These are phyloP conservation scores for Trichoderma atrobrunneum DNA, from an alignment of 2,329 filamentous ascomycete species.

Conservation along the genomic window DNA sequence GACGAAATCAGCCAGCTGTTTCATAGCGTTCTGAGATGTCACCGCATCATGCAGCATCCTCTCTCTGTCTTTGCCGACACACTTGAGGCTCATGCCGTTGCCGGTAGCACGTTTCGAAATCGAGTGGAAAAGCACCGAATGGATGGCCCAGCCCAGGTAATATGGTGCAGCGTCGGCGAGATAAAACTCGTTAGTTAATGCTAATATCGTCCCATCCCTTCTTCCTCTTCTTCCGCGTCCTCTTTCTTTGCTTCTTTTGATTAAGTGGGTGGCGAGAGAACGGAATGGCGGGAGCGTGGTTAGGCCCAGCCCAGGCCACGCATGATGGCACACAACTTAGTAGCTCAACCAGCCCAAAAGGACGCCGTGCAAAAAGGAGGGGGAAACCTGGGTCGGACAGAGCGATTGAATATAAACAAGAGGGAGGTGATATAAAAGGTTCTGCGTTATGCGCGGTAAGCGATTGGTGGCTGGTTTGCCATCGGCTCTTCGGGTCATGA, in stretches of 20 bases:
- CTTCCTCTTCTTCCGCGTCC: background rate
- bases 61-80: background rate
- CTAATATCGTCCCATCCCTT: background rate
- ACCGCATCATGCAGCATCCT: conserved; percentile 5
- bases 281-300: conserved; percentile 17
- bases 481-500: background rate
- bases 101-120: background rate
- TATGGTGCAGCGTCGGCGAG: conserved; percentile 9
- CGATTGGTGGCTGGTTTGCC: background rate
- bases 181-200: background rate
- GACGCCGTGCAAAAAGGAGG: conserved; percentile 6
- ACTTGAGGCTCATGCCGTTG: background rate
- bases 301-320: conserved; percentile 12
- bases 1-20: background rate
- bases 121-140: background rate
- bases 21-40: conserved; percentile 8
- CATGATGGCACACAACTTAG: conserved; percentile 16
- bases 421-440: background rate
- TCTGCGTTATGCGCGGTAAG: background rate
- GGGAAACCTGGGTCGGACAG: background rate
- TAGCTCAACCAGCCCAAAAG: conserved; percentile 18
- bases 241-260: background rate
- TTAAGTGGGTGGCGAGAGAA: conserved; percentile 13
- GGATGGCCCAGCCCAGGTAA: background rate
- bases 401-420: background rate